phyloP scores from a whole-genome alignment of 2,329 filamentous ascomycete genomes.

The Exutisphaerella laricina region DNA sequence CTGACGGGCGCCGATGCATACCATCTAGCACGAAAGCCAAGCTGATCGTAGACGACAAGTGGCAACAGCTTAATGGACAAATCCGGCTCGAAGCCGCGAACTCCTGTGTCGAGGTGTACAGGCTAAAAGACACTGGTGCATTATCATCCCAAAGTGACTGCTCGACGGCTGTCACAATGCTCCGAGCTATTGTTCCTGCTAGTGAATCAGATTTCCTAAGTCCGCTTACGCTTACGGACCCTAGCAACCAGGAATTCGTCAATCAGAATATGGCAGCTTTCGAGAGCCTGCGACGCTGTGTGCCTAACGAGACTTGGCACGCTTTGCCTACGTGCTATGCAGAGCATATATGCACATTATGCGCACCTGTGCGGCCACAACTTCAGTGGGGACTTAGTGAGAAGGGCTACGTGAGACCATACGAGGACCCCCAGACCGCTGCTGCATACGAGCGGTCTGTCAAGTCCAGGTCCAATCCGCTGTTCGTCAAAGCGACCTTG shows the following conservation, averaged over 20 bases:
- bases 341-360: slow-evolving; percentile 20
- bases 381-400: slow-evolving; percentile 36
- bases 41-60: slow-evolving; percentile 9
- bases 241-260: slow-evolving; percentile 9
- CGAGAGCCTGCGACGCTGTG: slow-evolving; percentile 23
- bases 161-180: slow-evolving; percentile 2
- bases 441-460: slow-evolving; percentile 47
- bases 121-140: background rate
- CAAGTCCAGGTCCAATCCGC: slow-evolving; percentile 43
- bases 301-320: slow-evolving; percentile 7
- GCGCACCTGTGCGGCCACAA: slow-evolving; percentile 37
- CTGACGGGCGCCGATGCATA: slow-evolving; percentile 11
- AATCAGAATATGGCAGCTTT: slow-evolving; percentile 19
- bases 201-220: background rate
- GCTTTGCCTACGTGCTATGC: too few relatives aligned
- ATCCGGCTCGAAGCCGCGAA: background rate
- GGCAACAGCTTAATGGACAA: background rate
- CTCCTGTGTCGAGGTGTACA: background rate
- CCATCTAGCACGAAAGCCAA: background rate
- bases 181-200: background rate
- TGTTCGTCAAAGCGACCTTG: slow-evolving; percentile 14
- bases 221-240: background rate
- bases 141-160: background rate
- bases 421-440: slow-evolving; percentile 49
- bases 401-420: slow-evolving; percentile 36